These are phyloP conservation scores for Eucommia ulmoides DNA, from an alignment of 257 asterid genomes.

Conservation along the genomic window DNA sequence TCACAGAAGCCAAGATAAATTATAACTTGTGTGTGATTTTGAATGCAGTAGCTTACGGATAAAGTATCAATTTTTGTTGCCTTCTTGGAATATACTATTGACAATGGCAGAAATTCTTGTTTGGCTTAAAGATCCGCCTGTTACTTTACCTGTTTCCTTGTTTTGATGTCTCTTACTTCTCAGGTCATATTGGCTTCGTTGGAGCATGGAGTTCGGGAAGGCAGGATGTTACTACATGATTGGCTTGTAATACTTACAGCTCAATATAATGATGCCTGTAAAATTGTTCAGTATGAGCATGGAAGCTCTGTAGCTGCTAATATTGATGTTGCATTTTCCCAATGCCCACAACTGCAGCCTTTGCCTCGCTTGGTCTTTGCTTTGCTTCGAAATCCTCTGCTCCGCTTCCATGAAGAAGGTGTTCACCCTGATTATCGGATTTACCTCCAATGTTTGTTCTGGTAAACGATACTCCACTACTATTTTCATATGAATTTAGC, in stretches of 20 bases:
- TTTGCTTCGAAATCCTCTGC: slow-evolving; percentile 84
- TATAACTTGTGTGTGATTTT: too few species aligned
- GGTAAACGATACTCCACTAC: slow-evolving; percentile 27
- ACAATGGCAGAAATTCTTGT: too few species aligned
- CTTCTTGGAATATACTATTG: too few species aligned
- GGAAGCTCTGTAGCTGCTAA: slow-evolving; percentile 41
- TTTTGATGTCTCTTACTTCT: slow-evolving; percentile 12
- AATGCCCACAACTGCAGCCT: slow-evolving; percentile 87
- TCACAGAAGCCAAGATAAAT: too few species aligned
- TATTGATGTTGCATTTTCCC: slow-evolving; percentile 78
- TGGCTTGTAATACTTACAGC: slow-evolving; percentile 97
- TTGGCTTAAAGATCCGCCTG: too few species aligned
- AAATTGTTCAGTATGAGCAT: slow-evolving; percentile 49
- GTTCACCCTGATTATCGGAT: slow-evolving; percentile 97
- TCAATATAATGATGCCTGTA: slow-evolving; percentile 78
- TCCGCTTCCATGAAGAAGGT: slow-evolving; percentile 98
- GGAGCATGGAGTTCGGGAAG: slow-evolving; percentile 96
- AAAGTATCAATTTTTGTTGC: too few species aligned
- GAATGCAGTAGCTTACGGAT: too few species aligned
- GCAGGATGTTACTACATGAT: slow-evolving; percentile 78
- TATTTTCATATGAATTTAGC: slow-evolving; percentile 1
- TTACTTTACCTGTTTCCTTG: too few species aligned
- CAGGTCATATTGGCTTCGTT: slow-evolving; percentile 85
- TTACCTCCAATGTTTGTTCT: slow-evolving; percentile 93
- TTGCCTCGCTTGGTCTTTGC: slow-evolving; percentile 92